Evolutionary conservation across 1,139 yeast genomes (phyloP).

Genomic region (Blastobotrys aristatus): DNA sequence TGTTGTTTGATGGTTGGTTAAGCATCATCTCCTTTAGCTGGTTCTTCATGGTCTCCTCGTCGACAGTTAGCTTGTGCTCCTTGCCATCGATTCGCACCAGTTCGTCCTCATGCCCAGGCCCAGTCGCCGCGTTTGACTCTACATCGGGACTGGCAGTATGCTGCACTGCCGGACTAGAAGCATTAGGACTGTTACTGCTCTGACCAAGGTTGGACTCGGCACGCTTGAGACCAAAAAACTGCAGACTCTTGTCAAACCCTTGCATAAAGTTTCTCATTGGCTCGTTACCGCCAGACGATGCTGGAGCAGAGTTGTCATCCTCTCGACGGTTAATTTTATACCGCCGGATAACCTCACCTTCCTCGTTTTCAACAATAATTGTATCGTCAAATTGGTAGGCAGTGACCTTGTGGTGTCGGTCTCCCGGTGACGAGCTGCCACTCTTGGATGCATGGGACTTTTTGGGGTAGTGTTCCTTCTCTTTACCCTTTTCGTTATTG

Average conservation of each 20-base stretch:
- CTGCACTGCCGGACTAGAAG: neutral
- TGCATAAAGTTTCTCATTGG: slow-evolving; percentile 5
- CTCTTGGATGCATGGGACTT: slow-evolving; percentile 1
- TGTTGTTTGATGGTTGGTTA: slow-evolving; percentile 2
- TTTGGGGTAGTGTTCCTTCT: slow-evolving; percentile 7
- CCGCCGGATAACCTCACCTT: slow-evolving; percentile 85
- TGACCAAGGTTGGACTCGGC: neutral
- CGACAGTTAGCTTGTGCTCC: slow-evolving; percentile 16
- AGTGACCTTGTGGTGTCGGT: slow-evolving; percentile 32
- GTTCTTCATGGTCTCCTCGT: slow-evolving; percentile 23
- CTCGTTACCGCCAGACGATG: slow-evolving; percentile 6
- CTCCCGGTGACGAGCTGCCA: neutral
- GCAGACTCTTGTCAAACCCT: slow-evolving; percentile 25
- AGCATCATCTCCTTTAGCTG: slow-evolving; percentile 25
- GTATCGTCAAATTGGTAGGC: slow-evolving; percentile 66
- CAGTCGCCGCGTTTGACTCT: slow-evolving; percentile 24
- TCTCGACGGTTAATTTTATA: slow-evolving; percentile 58
- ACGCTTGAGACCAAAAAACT: slow-evolving; percentile 26
- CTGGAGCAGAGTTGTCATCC: slow-evolving; percentile 13
- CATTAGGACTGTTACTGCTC: slow-evolving; percentile 4
- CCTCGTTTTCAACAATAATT: slow-evolving; percentile 80
- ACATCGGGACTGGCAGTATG: neutral
- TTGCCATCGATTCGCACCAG: slow-evolving; percentile 23
- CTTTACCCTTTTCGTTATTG: slow-evolving; percentile 2
- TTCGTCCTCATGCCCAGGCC: slow-evolving; percentile 20